A percentile compares a stretch with the other conserved stretches of the same genome.
These are phyloP conservation scores for Sporobolomyces pararoseus DNA, from an alignment of 768 basidiomycete species.

Conservation along the genomic window DNA sequence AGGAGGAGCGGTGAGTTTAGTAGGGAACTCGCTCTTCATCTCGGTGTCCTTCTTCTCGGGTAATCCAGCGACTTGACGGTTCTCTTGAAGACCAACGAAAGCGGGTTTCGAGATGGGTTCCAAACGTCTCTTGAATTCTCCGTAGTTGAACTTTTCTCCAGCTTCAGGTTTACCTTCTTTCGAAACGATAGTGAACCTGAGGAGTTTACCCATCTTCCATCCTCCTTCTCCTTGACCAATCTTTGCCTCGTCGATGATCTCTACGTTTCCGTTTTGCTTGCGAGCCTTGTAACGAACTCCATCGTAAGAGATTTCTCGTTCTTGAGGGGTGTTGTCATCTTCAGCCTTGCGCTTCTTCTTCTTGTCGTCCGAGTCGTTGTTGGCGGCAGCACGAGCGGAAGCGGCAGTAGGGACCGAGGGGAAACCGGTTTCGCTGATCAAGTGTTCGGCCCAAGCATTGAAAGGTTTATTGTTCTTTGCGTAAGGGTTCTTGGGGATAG, in stretches of 20 bases:
- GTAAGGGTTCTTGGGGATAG: conserved; percentile 53
- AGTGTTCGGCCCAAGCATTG: conserved; percentile 41
- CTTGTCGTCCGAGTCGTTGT: conserved; percentile 19
- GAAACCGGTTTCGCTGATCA: conserved; percentile 35
- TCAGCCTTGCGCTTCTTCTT: conserved; percentile 55
- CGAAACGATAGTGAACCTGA: conserved; percentile 55
- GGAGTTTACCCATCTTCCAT: conserved; percentile 56
- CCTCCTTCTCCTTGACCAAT: conserved; percentile 48
- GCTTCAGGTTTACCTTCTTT: conserved; percentile 28
- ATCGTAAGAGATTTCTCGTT: conserved; percentile 39
- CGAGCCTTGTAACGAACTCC: conserved; percentile 37
- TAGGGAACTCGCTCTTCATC: conserved; percentile 43
- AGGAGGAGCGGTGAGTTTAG: conserved; percentile 31
- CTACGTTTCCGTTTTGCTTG: conserved; percentile 28
- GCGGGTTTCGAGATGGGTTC: conserved; percentile 35
- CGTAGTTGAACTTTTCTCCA: conserved; percentile 61
- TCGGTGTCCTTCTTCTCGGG: conserved; percentile 9
- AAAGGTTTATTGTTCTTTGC: conserved; percentile 27
- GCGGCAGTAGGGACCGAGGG: conserved; percentile 52
- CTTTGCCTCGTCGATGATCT: conserved; percentile 37
- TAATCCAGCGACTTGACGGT: conserved; percentile 28
- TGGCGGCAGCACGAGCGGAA: conserved; percentile 55
- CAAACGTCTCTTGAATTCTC: conserved; percentile 57
- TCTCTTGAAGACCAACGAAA: conserved; percentile 27
- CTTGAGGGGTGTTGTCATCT: conserved; percentile 51